A percentile compares a stretch with the other conserved stretches of the same genome.
Conservation (phyloP, 2,329 filamentous ascomycete genomes). For the Fusarium lateritium region DNA sequence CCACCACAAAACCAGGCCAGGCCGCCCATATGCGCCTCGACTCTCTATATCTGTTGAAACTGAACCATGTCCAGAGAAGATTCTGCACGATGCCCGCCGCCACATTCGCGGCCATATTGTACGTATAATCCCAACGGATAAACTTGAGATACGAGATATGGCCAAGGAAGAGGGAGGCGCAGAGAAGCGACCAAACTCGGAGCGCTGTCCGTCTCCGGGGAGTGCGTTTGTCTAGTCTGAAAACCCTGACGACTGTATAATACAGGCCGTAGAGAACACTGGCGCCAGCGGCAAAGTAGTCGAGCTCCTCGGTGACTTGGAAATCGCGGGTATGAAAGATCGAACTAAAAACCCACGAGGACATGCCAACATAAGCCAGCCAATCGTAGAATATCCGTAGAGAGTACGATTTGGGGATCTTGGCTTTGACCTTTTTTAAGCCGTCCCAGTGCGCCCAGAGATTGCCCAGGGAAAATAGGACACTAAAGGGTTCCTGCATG, state of each 20-base stretch:
- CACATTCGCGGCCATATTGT: constrained; percentile 98
- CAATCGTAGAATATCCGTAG: constrained; percentile 84
- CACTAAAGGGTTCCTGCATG: constrained; percentile 94
- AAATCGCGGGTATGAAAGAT: constrained; percentile 96
- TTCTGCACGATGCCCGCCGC: constrained; percentile 85
- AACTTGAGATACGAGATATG: constrained; percentile 90
- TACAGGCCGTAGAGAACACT: constrained; percentile 93
- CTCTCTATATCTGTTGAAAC: constrained; percentile 79
- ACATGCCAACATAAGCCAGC: constrained; percentile 85
- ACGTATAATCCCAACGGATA: constrained; percentile 93
- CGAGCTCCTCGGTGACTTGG: constrained; percentile 87
- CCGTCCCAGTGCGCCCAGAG: constrained; percentile 87
- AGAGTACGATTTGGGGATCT: constrained; percentile 80
- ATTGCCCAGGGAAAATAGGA: constrained; percentile 94
- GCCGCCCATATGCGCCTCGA: constrained; percentile 83
- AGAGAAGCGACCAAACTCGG: constrained; percentile 82
- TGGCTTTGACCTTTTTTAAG: constrained; percentile 76
- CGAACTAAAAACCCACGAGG: constrained; percentile 89
- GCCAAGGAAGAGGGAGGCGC: constrained; percentile 76
- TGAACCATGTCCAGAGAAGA: constrained; percentile 88
- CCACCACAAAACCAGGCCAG: constrained; percentile 92
- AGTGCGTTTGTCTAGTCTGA: constrained; percentile 78
- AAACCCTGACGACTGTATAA: constrained; percentile 85
- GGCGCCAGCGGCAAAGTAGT: constrained; percentile 95
- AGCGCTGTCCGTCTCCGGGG: constrained; percentile 66